phyloP scores from a whole-genome alignment of 2,329 filamentous ascomycete genomes.

The Xylariaceae sp. region DNA sequence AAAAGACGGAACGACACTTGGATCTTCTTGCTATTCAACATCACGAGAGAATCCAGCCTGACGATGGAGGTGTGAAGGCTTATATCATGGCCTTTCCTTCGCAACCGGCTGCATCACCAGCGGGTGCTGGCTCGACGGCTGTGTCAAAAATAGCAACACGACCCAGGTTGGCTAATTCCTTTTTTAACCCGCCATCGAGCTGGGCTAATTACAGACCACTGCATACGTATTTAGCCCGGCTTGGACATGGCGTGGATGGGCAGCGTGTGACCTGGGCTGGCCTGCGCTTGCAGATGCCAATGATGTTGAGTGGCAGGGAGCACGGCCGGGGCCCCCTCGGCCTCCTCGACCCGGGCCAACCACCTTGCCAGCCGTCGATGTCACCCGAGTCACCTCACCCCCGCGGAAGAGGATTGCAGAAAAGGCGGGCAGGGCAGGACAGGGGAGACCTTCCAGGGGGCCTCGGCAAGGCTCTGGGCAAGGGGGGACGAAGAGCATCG shows the following conservation, averaged over 20 bases:
- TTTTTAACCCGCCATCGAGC: constrained; percentile 27
- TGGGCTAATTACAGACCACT: constrained; percentile 27
- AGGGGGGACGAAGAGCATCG: constrained; percentile 14
- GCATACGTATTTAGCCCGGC: constrained; percentile 26
- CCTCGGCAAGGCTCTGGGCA: constrained; percentile 4
- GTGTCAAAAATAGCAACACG: constrained; percentile 34
- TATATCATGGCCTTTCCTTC: constrained; percentile 47
- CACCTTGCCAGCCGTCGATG: no score
- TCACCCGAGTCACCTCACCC: no score
- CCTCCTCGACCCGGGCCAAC: no score
- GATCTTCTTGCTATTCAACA: constrained; percentile 36
- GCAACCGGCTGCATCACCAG: constrained; percentile 20
- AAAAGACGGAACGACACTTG: constrained; percentile 43
- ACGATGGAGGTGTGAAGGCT: constrained; percentile 44
- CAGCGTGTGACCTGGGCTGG: constrained; percentile 20
- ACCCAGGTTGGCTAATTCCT: constrained; percentile 32
- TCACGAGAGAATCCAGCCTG: constrained; percentile 32
- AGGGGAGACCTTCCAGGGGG: constrained; percentile 12
- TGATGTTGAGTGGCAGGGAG: constrained; percentile 29
- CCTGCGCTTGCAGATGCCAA: constrained; percentile 43
- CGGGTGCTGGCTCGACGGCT: constrained; percentile 23
- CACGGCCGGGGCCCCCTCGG: no score
- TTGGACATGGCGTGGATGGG: constrained; percentile 18
- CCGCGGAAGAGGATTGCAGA: constrained; percentile 23
- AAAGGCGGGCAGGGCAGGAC: constrained; percentile 22